Conservation (phyloP, 192 early-diverging fungal genomes). For the Entophlyctis helioformis region DNA sequence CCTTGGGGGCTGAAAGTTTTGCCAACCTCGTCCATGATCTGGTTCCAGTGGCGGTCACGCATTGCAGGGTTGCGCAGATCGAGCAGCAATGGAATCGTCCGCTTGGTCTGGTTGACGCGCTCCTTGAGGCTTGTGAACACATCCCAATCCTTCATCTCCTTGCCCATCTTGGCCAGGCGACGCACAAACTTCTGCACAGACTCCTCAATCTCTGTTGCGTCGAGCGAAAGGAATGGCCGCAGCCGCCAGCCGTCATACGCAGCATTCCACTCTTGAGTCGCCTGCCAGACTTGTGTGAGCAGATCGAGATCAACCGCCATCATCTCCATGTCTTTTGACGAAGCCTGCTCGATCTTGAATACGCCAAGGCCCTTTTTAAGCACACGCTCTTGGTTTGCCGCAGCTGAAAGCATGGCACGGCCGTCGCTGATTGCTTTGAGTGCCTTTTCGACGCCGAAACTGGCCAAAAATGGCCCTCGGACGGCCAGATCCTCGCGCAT, state of each 20-base stretch:
- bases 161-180: constrained; percentile 30
- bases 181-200: constrained; percentile 38
- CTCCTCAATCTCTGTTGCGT: constrained; percentile 41
- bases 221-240: constrained; percentile 31
- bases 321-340: constrained; percentile 37
- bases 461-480: constrained; percentile 36
- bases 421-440: constrained; percentile 36
- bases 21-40: constrained; percentile 48
- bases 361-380: constrained; percentile 40
- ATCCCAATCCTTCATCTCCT: constrained; percentile 51
- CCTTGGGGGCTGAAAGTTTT: constrained; percentile 34
- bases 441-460: constrained; percentile 39
- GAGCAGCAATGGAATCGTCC: constrained; percentile 39
- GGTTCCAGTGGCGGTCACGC: constrained; percentile 43
- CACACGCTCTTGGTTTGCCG: constrained; percentile 26
- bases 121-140: constrained; percentile 34
- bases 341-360: constrained; percentile 43
- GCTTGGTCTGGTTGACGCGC: constrained; percentile 33
- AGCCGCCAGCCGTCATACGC: constrained; percentile 34
- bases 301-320: constrained; percentile 30
- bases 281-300: constrained; percentile 34
- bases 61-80: constrained; percentile 42
- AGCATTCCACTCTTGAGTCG: constrained; percentile 32
- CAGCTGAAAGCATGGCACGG: constrained; percentile 17
- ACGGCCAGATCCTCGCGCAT: constrained; percentile 36